Base-by-base conservation (phyloP, 2,329 filamentous ascomycete genomes). In the Ophiocordyceps camponoti-floridani region DNA sequence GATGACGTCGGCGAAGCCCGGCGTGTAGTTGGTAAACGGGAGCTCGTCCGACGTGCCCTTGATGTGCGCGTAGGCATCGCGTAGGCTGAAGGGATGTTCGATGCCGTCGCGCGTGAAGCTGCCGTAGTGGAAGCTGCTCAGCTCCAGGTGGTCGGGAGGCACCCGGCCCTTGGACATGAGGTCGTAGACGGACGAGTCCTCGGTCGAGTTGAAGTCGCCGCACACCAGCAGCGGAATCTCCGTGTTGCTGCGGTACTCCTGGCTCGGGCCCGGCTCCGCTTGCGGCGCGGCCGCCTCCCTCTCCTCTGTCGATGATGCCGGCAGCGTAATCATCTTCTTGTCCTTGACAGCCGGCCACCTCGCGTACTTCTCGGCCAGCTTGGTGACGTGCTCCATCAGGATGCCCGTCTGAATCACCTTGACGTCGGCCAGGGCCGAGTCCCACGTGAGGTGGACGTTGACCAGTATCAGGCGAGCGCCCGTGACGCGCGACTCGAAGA, bases 371-470 rank as follows among this genome's bases (percentile, higher is more conserved):
- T 94, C 86, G 0, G 88, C 84, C 44, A 89, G 69, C 60, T 87
- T 91, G 9, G 81, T 83, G 41, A 98, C 75, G 45, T 88, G 79
- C 56, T 96, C 89, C 82, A 98, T 86, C 51, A 98, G 61, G 51
- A 98, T 93, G 47, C 88, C 91, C 0, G 86, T 91, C 65, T 98
- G 91, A 23, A 98, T 86, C 40, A 94, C 72, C 67, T 98, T 98
- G 62, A 98, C 91, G 56, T 98, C 91, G 48, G 84, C 84, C 55
- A 84, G 81, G 4, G 75, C 79, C 2, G 86, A 85, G 55, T 98
- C 88, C 91, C 91, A 98, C 55, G 86, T 93, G 44, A 96, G 71
- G 67, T 98, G 91, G 5, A 85, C 84, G 57, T 96, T 96, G 52
- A 86, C 86, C 33, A 96, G 79, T 50, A 98, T 94, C 56, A 96